Evolutionary conservation across 257 asterid species (phyloP).

Genomic region (Nicotiana benthamiana): DNA sequence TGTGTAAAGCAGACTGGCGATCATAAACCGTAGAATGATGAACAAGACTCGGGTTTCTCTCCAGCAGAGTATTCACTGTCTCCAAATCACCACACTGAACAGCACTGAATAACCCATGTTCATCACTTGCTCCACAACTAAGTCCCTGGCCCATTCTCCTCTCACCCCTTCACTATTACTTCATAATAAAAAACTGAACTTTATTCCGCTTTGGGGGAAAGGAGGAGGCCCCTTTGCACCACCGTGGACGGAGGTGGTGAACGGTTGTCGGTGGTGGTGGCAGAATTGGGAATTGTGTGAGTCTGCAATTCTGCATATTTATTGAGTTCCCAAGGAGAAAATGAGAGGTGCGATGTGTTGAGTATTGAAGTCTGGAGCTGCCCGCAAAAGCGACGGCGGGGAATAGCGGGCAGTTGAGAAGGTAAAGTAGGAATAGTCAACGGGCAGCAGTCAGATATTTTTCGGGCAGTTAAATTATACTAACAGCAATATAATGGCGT

Average conservation of each 20-base stretch:
- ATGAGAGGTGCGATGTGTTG: conserved; percentile 3
- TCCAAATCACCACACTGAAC: conserved; percentile 71
- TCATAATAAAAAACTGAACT: not conserved
- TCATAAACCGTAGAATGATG: conserved; percentile 50
- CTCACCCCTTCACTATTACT: not conserved
- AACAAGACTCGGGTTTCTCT: conserved; percentile 39
- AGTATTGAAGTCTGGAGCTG: conserved; percentile 35
- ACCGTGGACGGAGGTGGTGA: conserved; percentile 32
- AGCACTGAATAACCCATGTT: conserved; percentile 59
- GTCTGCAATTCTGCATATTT: conserved; percentile 23
- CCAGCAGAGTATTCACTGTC: conserved; percentile 37
- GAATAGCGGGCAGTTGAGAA: conserved; percentile 25
- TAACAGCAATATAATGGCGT: not conserved
- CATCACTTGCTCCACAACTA: conserved; percentile 68
- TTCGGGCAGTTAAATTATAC: conserved; percentile 37
- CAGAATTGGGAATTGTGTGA: not conserved
- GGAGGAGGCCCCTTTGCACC: conserved; percentile 28
- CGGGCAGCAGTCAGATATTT: conserved; percentile 71
- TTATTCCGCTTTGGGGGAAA: not conserved
- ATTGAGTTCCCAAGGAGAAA: conserved; percentile 10
- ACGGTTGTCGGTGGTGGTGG: conserved; percentile 22
- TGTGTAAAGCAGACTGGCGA: conserved; percentile 74
- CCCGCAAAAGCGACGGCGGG: conserved; percentile 31
- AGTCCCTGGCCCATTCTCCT: conserved; percentile 81
- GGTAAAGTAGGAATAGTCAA: conserved; percentile 13